Evolutionary conservation across 2,329 filamentous ascomycete genomes (phyloP).

Genomic region (Hymenoscyphus scutula): DNA sequence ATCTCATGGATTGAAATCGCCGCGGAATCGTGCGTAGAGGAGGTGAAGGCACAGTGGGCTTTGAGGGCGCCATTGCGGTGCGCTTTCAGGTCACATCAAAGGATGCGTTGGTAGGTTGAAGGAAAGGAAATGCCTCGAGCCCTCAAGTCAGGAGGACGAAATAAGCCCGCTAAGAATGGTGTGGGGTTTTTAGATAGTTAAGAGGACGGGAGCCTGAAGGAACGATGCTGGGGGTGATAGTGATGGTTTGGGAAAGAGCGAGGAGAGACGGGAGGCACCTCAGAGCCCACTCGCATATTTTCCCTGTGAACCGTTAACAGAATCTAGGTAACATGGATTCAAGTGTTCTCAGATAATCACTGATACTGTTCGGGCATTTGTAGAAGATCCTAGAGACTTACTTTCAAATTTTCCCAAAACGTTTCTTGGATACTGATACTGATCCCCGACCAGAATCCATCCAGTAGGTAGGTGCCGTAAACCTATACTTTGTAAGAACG

Average conservation of each 20-base stretch:
- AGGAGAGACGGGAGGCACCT: neutral
- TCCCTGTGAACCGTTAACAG: no score
- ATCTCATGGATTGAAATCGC: neutral
- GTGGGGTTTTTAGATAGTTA: neutral
- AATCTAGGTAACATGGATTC: no score
- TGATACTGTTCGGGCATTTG: no score
- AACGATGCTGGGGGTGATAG: neutral
- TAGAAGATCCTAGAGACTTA: no score
- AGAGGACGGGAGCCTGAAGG: no score
- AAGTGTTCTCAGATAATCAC: no score
- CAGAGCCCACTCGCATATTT: no score
- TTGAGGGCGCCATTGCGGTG: neutral
- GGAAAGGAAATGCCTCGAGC: neutral
- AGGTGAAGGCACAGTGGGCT: neutral
- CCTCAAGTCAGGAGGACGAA: neutral
- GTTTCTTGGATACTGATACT: no score
- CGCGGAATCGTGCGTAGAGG: neutral
- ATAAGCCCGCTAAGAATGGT: neutral
- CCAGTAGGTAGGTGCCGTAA: no score
- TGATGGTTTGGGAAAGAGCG: neutral
- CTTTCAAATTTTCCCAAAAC: no score
- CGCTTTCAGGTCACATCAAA: neutral
- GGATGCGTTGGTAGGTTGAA: neutral
- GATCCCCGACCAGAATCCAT: no score
- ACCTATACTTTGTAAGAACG: no score